phyloP scores from a whole-genome alignment of 495 filamentous ascomycete genomes.

The Penicillium canariense region DNA sequence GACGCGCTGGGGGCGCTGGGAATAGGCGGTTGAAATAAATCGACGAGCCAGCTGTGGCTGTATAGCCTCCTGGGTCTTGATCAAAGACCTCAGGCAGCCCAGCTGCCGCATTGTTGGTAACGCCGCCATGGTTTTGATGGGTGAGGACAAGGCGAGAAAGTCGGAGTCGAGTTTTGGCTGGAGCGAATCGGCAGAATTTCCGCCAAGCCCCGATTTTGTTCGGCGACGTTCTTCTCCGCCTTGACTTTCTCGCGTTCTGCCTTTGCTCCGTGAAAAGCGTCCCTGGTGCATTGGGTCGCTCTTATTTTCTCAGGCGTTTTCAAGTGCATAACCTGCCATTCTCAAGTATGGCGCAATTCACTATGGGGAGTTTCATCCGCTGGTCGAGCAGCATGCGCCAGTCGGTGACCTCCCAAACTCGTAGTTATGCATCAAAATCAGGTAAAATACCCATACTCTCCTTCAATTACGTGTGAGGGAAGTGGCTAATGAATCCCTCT shows the following conservation, averaged over 20 bases:
- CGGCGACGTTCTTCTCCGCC: constrained; percentile 9
- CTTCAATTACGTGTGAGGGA: not conserved
- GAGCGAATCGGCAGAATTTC: constrained; percentile 43
- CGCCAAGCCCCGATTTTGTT: constrained; percentile 37
- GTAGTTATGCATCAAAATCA: constrained; percentile 33
- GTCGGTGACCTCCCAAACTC: constrained; percentile 33
- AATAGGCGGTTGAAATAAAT: constrained; percentile 41
- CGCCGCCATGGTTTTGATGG: constrained; percentile 53
- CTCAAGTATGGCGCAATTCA: constrained; percentile 38
- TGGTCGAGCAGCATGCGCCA: constrained; percentile 35
- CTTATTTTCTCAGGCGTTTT: not conserved
- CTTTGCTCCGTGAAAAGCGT: not conserved
- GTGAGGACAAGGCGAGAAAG: constrained; percentile 23
- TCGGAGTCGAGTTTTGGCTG: constrained; percentile 33
- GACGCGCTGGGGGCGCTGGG: constrained; percentile 33
- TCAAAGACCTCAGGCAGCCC: constrained; percentile 61
- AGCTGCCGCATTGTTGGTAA: constrained; percentile 60
- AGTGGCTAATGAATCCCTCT: not conserved
- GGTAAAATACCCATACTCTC: constrained; percentile 20
- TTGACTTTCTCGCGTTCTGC: constrained; percentile 16
- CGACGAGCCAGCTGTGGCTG: constrained; percentile 41
- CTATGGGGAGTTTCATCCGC: constrained; percentile 41
- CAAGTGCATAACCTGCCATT: not conserved
- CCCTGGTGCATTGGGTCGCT: not conserved
- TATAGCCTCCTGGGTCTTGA: constrained; percentile 43